phyloP scores from a whole-genome alignment of 345 rosid genomes.

The Salix arbutifolia region DNA sequence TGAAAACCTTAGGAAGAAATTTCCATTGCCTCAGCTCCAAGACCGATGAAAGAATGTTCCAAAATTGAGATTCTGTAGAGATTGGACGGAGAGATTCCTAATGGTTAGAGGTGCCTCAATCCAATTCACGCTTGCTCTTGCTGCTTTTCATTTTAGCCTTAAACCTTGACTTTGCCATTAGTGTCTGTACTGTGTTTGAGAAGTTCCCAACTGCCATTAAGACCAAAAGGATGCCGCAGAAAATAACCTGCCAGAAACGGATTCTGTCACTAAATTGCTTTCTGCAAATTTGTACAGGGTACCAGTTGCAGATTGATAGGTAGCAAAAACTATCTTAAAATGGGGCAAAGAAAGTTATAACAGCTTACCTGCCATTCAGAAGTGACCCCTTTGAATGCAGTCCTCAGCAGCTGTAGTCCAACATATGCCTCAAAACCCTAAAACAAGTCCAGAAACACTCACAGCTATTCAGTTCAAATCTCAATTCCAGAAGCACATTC shows the following conservation, averaged over 20 bases:
- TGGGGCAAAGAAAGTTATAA: neutral
- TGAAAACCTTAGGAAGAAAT: neutral
- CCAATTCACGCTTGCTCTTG: conserved; percentile 72
- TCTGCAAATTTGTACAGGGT: neutral
- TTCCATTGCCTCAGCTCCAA: conserved; percentile 19
- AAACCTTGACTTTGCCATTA: conserved; percentile 77
- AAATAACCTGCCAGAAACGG: conserved; percentile 54
- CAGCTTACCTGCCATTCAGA: conserved; percentile 85
- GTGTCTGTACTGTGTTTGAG: conserved; percentile 72
- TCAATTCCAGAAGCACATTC: neutral
- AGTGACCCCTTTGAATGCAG: conserved; percentile 65
- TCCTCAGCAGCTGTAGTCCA: conserved; percentile 73
- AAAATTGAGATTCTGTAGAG: conserved; percentile 25
- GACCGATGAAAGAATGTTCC: neutral
- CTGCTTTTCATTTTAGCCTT: conserved; percentile 94
- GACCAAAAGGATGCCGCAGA: conserved; percentile 79
- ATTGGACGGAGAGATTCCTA: conserved; percentile 14
- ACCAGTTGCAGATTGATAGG: neutral
- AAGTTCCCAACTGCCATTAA: conserved; percentile 96
- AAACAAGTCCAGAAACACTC: conserved; percentile 16
- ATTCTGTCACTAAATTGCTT: conserved; percentile 2
- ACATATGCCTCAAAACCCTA: conserved; percentile 96
- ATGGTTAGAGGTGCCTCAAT: conserved; percentile 26
- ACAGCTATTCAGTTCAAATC: neutral
- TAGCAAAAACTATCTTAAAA: neutral